Percentiles rank a stretch among this genome's conserved stretches.
phyloP scores from a whole-genome alignment of 192 early-diverging fungal genomes.

The Umbelopsis ramanniana region DNA sequence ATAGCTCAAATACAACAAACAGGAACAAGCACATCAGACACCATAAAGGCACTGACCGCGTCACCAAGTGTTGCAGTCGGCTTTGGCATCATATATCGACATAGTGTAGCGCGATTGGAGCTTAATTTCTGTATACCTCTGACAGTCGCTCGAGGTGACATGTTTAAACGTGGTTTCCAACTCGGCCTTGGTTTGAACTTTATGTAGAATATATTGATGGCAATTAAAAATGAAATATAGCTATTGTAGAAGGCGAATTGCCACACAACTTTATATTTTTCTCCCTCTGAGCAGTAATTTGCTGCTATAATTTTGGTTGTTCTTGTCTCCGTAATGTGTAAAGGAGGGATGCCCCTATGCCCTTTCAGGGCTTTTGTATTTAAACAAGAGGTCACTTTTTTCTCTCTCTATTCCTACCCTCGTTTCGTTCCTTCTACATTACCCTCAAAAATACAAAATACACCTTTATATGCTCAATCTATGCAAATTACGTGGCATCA shows the following conservation, averaged over 20 bases:
- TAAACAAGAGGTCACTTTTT: neutral
- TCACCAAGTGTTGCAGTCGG: conserved; percentile 79
- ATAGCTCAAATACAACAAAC: conserved; percentile 46
- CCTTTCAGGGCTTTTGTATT: neutral
- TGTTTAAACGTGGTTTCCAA: conserved; percentile 77
- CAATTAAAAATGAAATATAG: conserved; percentile 3
- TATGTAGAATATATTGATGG: conserved; percentile 49
- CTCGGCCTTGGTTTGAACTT: conserved; percentile 89
- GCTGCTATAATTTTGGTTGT: neutral
- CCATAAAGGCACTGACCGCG: conserved; percentile 48
- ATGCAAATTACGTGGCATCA: neutral
- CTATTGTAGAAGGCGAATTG: neutral
- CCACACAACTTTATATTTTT: neutral
- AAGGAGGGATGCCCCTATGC: conserved; percentile 10
- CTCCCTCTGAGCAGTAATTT: neutral
- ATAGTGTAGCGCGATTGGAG: conserved; percentile 86
- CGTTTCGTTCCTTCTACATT: neutral
- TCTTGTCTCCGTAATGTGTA: neutral
- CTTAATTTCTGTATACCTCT: conserved; percentile 90
- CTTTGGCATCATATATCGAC: conserved; percentile 83
- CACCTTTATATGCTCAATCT: neutral
- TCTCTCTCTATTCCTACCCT: neutral
- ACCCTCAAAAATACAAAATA: neutral
- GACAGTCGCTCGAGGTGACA: conserved; percentile 62
- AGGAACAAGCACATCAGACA: conserved; percentile 28